phyloP scores from a whole-genome alignment of 192 early-diverging fungal species.

The Mortierella claussenii region DNA sequence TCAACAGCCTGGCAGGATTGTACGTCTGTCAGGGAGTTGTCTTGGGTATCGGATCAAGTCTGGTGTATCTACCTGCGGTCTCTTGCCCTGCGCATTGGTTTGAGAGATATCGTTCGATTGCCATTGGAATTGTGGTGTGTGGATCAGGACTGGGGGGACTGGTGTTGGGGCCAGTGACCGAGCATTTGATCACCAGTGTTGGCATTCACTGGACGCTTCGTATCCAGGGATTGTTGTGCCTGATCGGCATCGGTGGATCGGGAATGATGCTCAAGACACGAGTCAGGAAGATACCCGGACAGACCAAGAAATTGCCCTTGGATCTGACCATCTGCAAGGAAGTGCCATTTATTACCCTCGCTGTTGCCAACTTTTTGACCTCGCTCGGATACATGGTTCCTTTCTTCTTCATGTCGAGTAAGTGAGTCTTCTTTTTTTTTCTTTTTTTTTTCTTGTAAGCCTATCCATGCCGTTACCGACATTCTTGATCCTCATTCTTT shows the following conservation, averaged over 20 bases:
- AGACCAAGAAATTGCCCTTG: conserved; percentile 31
- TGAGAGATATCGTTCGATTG: conserved; percentile 45
- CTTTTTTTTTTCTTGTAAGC: not conserved
- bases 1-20: conserved; percentile 17
- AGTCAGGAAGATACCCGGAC: conserved; percentile 42
- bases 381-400: conserved; percentile 53
- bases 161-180: conserved; percentile 23
- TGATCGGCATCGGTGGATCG: conserved; percentile 50
- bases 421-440: not conserved
- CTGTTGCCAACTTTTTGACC: conserved; percentile 46
- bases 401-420: conserved; percentile 49
- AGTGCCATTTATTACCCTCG: conserved; percentile 26
- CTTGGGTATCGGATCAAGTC: conserved; percentile 52
- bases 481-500: not conserved
- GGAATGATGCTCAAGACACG: conserved; percentile 44
- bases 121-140: conserved; percentile 50
- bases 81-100: conserved; percentile 54
- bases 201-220: conserved; percentile 37
- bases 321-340: conserved; percentile 45
- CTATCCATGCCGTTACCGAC: too few relatives aligned
- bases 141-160: conserved; percentile 53
- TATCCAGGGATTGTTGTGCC: conserved; percentile 33
- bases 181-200: conserved; percentile 26
- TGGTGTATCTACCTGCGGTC: conserved; percentile 55
- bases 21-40: conserved; percentile 52